phyloP scores from a whole-genome alignment of 345 rosid species.

The Limnanthes douglasii region DNA sequence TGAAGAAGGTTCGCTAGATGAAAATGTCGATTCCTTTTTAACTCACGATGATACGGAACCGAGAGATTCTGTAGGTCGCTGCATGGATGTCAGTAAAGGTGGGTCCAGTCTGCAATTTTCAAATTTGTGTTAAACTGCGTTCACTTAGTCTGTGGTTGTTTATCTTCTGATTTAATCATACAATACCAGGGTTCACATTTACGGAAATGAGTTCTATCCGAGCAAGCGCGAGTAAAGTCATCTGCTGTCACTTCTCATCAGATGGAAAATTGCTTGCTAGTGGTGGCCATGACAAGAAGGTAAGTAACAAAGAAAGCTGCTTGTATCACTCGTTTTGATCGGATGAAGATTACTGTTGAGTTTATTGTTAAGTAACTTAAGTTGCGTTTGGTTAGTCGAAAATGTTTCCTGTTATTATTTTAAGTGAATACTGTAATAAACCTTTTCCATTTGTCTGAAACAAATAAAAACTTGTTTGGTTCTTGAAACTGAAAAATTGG shows the following conservation, averaged over 20 bases:
- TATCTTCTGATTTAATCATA: slow-evolving; percentile 4
- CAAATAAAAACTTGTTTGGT: too few relatives aligned
- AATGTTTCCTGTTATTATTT: slow-evolving; percentile 3
- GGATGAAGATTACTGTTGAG: slow-evolving; percentile 2
- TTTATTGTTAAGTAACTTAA: slow-evolving; percentile 6
- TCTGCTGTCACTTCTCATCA: slow-evolving; percentile 88
- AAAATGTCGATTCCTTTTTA: slow-evolving; percentile 93
- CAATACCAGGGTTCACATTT: slow-evolving; percentile 51
- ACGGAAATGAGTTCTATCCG: slow-evolving; percentile 48
- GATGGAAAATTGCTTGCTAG: slow-evolving; percentile 95
- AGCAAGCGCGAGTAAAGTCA: slow-evolving; percentile 73
- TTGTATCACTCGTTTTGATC: too few relatives aligned
- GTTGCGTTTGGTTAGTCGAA: neutral
- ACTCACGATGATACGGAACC: slow-evolving; percentile 83
- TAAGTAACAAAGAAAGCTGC: slow-evolving; percentile 16
- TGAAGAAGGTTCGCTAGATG: slow-evolving; percentile 94
- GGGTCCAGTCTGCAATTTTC: slow-evolving; percentile 2
- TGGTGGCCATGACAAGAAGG: slow-evolving; percentile 98
- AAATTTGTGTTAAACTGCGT: slow-evolving; percentile 1
- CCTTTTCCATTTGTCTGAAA: too few relatives aligned
- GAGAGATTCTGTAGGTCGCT: slow-evolving; percentile 57
- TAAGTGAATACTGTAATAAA: too few relatives aligned
- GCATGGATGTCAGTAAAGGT: slow-evolving; percentile 71
- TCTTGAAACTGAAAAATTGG: too few relatives aligned
- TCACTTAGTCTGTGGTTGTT: neutral